Evolutionary conservation across 2,329 filamentous ascomycete genomes (phyloP), one percentile per base, ranked within the genome.

Genomic region (Talaromyces sp.): DNA sequence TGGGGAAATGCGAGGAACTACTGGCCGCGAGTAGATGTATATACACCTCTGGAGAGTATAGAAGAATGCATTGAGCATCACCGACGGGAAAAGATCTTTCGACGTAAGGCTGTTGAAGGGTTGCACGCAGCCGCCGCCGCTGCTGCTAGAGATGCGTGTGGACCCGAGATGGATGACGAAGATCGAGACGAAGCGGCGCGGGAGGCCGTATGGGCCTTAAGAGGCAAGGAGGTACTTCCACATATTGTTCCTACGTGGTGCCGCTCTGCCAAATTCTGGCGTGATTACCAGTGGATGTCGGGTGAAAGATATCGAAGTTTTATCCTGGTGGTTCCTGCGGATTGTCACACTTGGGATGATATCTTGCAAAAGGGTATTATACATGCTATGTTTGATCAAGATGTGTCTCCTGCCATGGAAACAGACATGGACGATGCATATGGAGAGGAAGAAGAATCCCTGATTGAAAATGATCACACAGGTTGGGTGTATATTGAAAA

Each of bases 1-100:
- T 40, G 25, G 39, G 65, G 68, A 15, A 65, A 67, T 52, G 53
- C 58, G 3, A 22, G 43, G 3, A 61, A 62, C 19, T 55, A 61
- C 22, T 62, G 59, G 59, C 61, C 61, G 13, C 53, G 59, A 13
- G 53, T 61, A 35, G 61, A 62, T 25, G 61, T 62, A 9, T 62
- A 61, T 41, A 11, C 58, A 1, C 59, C 56, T 5, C 25, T 62
- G 35, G 41, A n/a, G 5, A 57, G 53, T 39, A 55, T 62, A 15
- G 61, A 61, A 9, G 61, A 53, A 21, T 62, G 61, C 19, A 59
- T 62, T 11, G 52, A 59, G 37, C 61, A 62, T 54, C 61, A 62
- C 40, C 53, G 35, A 19, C 45, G 39, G 7, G 61, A 62, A n/a
- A 62, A 62, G 48, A 21, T 39, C 1, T 57, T 33, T 50, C 19